A percentile compares a stretch with the other conserved stretches of the same genome.
phyloP scores from a whole-genome alignment of 805 yeast genomes.

The Debaryomyces hansenii region DNA sequence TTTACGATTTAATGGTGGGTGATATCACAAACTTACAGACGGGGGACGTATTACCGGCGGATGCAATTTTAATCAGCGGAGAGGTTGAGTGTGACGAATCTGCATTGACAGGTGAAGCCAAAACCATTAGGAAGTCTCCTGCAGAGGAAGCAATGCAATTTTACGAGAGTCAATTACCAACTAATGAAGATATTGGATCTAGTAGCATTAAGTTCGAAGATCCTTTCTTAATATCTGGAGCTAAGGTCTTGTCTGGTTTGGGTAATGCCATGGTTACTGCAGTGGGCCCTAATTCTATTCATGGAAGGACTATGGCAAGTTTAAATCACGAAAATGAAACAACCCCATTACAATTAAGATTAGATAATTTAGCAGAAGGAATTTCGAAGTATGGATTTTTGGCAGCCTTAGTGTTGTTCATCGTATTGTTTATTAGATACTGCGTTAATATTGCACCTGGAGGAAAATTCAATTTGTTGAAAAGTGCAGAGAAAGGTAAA shows the following conservation, averaged over 20 bases:
- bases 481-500: conserved; percentile 78
- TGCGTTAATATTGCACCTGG: conserved; percentile 58
- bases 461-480: conserved; percentile 42
- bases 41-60: conserved; percentile 93
- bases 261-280: conserved; percentile 87
- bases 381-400: conserved; percentile 92
- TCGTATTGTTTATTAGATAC: conserved; percentile 77
- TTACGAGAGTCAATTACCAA: conserved; percentile 25
- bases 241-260: conserved; percentile 82
- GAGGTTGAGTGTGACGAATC: conserved; percentile 88
- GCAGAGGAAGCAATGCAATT: conserved; percentile 43
- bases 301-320: conserved; percentile 88
- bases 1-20: conserved; percentile 80
- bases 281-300: conserved; percentile 85
- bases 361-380: conserved; percentile 82
- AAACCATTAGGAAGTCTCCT: conserved; percentile 70
- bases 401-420: conserved; percentile 79
- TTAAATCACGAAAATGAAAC: conserved; percentile 72
- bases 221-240: conserved; percentile 87
- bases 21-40: conserved; percentile 82
- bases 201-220: conserved; percentile 52
- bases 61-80: conserved; percentile 72
- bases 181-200: conserved; percentile 41
- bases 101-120: conserved; percentile 91
- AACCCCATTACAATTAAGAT: conserved; percentile 86